phyloP scores from a whole-genome alignment of 495 filamentous ascomycete genomes.

The Sabuloglossum arenarium region DNA sequence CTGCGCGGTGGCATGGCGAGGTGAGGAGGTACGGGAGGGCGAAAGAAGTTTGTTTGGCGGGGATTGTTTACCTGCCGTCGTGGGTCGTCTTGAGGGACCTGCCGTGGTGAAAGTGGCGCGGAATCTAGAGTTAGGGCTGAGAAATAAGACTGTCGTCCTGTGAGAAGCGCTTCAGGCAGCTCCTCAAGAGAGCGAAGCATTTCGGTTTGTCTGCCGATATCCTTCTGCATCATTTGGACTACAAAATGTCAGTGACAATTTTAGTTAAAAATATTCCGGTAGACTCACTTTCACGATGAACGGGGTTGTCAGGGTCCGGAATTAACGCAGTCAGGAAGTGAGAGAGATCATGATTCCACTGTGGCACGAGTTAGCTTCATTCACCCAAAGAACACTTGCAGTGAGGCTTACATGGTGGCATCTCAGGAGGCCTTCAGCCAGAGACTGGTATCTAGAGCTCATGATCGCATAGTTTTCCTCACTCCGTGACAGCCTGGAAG shows the following conservation, averaged over 20 bases:
- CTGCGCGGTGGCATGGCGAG: constrained; percentile 58
- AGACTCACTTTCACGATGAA: constrained; percentile 40
- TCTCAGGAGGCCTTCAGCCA: constrained; percentile 62
- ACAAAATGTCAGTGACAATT: constrained; percentile 6
- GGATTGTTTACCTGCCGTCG: constrained; percentile 36
- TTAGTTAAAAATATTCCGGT: too few species aligned
- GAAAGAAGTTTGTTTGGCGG: constrained; percentile 34
- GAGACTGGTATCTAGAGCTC: constrained; percentile 57
- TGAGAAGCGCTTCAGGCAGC: constrained; percentile 51
- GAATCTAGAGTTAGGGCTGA: constrained; percentile 43
- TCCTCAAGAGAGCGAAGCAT: constrained; percentile 49
- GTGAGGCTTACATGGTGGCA: constrained; percentile 52
- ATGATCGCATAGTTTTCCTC: constrained; percentile 68
- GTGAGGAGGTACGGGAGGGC: constrained; percentile 61
- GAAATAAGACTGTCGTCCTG: constrained; percentile 57
- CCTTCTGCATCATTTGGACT: constrained; percentile 66
- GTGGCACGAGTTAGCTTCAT: constrained; percentile 3
- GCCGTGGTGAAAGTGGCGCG: constrained; percentile 78
- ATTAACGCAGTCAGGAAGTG: constrained; percentile 17
- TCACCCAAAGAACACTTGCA: constrained; percentile 31
- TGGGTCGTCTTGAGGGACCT: constrained; percentile 67
- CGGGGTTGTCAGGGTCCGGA: constrained; percentile 25
- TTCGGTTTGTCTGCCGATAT: constrained; percentile 71
- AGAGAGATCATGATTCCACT: constrained; percentile 20
- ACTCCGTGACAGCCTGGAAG: constrained; percentile 48